Percentiles rank a stretch among this genome's conserved stretches.
phyloP scores from a whole-genome alignment of 2,329 filamentous ascomycete species.

The Fusarium multiceps region DNA sequence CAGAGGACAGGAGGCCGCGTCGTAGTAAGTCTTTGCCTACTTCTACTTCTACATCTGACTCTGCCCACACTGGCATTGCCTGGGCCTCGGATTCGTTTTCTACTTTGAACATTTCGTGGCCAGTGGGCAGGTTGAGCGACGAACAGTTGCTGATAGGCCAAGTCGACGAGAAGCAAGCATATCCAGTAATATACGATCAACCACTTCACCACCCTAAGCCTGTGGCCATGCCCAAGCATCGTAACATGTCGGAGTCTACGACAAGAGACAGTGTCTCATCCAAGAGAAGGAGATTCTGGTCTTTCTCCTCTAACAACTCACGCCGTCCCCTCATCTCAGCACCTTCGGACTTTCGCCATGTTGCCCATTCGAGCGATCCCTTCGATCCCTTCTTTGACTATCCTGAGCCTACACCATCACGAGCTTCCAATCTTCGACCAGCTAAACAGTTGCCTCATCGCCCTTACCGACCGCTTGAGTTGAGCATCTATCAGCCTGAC shows the following conservation, averaged over 20 bases:
- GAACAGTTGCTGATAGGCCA: slow-evolving; percentile 48
- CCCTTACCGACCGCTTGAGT: slow-evolving; percentile 66
- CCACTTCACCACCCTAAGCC: slow-evolving; percentile 46
- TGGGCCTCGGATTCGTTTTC: slow-evolving; percentile 40
- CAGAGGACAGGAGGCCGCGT: slow-evolving; percentile 54
- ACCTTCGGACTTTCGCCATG: slow-evolving; percentile 70
- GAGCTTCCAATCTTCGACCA: slow-evolving; percentile 39
- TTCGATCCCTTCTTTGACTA: slow-evolving; percentile 51
- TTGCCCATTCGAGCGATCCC: slow-evolving; percentile 55
- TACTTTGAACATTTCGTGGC: slow-evolving; percentile 44
- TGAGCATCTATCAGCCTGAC: slow-evolving; percentile 61
- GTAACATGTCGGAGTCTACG: slow-evolving; percentile 38
- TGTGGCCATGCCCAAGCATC: slow-evolving; percentile 42
- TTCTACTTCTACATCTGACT: slow-evolving; percentile 41
- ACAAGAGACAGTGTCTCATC: slow-evolving; percentile 58
- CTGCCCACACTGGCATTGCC: slow-evolving; percentile 28
- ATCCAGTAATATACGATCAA: slow-evolving; percentile 46
- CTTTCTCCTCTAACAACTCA: slow-evolving; percentile 55
- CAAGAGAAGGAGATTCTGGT: slow-evolving; percentile 59
- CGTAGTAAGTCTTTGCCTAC: slow-evolving; percentile 52
- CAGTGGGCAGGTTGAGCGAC: slow-evolving; percentile 44
- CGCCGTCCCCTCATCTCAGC: slow-evolving; percentile 68
- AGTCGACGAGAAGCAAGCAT: slow-evolving; percentile 48
- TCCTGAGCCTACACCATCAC: slow-evolving; percentile 37
- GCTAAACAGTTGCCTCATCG: slow-evolving; percentile 42